Conservation (phyloP, 2,329 filamentous ascomycete genomes). For the Aspergillus phoenicis region DNA sequence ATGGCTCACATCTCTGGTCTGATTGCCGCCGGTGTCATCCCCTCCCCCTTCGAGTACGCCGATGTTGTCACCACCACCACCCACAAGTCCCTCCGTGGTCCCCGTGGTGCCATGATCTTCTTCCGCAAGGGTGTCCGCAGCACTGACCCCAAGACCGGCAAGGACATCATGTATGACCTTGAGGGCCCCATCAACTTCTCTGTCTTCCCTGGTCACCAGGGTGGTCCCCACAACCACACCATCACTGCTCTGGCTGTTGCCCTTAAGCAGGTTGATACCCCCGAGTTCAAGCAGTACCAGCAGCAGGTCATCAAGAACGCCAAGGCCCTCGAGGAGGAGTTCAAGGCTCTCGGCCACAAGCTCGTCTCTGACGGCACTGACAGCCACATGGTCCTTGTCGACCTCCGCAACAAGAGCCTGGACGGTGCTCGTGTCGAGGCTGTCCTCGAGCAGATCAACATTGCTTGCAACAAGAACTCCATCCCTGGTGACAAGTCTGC, state of each 20-base stretch:
- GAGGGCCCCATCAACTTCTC: constrained; percentile 93
- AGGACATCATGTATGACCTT: constrained; percentile 84
- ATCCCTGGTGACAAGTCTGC: constrained; percentile 97
- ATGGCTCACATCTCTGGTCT: constrained; percentile 98
- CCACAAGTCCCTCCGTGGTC: constrained; percentile 94
- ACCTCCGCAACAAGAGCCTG: constrained; percentile 84
- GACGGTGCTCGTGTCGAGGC: constrained; percentile 93
- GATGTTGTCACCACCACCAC: constrained; percentile 98
- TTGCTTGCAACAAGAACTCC: constrained; percentile 99
- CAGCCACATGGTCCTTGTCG: constrained; percentile 92
- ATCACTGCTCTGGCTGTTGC: constrained; percentile 95
- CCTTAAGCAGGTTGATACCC: constrained; percentile 85
- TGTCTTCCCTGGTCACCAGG: constrained; percentile 97
- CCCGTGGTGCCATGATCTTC: constrained; percentile 97
- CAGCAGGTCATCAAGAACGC: constrained; percentile 87
- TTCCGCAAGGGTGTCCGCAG: constrained; percentile 89
- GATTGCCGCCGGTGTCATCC: constrained; percentile 87
- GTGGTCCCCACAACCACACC: constrained; percentile 98
- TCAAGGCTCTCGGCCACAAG: constrained; percentile 71
- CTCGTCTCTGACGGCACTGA: constrained; percentile 94
- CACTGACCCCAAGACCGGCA: constrained; percentile 81
- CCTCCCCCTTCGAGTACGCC: constrained; percentile 82
- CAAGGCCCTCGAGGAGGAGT: constrained; percentile 79
- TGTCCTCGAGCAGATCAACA: constrained; percentile 96
- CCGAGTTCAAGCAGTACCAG: constrained; percentile 93